Base-by-base conservation (phyloP, 495 filamentous ascomycete genomes). In the Penicillium nucicola region DNA sequence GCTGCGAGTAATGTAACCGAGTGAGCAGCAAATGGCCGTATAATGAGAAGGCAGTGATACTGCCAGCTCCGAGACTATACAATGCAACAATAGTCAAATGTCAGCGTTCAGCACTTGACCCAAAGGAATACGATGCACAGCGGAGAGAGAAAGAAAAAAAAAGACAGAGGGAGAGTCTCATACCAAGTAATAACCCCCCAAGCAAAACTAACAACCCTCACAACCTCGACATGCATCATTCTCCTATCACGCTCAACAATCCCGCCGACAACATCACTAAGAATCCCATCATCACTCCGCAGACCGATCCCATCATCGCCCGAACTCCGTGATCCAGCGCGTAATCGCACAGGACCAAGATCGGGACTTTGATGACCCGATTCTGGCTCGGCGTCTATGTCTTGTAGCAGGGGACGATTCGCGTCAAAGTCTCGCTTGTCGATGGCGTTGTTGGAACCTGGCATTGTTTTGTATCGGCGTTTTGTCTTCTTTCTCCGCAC, bases 11-110 rank as follows among this genome's bases (percentile, higher is more conserved):
- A 55, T 80, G 84, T 46, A 98, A 77, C 45, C 84, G 81, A 36
- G 84, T 83, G 58, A 95, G 86, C 66, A 98, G 87, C 35, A 92
- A 75, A 48, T 88, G 92, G 4, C 86, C 92, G 69, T 96, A 98
- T 32, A 98, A 79, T 4, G 89, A 93, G 76, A 90, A 97, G 15
- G 89, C 84, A 5, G 88, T 88, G 50, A 96, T 84, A 48, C 86
- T 90, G 45, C 90, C 90, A 11, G 87, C 91, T 50, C 86, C 91
- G 15, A 97, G 78, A 55, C 79, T 82, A 52, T 13, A 44, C 17
- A 9, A 42, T 5, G 31, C 1, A 20, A 5, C 5, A 38, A 20
- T n/a, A 38, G 14, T 45, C 1, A 36, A 38, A 23, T 0, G 49
- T 58, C 10, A 64, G 58, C 44, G 25, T 5, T 32, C 19, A 50